Percentiles rank a stretch among this genome's conserved stretches.
Conservation (phyloP, 2,329 filamentous ascomycete species). For the Mariannaea sp. region DNA sequence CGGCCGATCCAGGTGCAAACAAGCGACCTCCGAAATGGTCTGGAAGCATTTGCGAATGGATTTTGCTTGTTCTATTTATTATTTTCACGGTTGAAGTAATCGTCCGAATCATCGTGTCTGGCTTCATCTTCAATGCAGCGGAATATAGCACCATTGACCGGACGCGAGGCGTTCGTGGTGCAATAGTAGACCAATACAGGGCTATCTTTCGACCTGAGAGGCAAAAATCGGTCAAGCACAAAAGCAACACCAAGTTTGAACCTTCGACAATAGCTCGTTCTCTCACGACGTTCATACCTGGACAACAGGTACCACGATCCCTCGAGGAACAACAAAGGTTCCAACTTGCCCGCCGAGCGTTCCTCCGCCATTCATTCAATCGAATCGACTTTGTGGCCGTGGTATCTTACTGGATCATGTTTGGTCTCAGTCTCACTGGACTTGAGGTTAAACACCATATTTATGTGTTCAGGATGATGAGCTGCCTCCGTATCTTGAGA, state of each 20-base stretch:
- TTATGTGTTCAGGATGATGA: conserved; percentile 95
- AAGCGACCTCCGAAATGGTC: conserved; percentile 70
- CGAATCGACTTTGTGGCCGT: conserved; percentile 93
- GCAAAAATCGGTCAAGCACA: conserved; percentile 66
- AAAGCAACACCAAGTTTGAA: conserved; percentile 51
- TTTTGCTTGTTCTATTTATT: conserved; percentile 79
- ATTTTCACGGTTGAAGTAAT: conserved; percentile 88
- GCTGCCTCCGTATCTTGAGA: conserved; percentile 88
- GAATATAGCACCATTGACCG: conserved; percentile 93
- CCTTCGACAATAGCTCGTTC: conserved; percentile 74
- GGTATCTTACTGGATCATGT: conserved; percentile 92
- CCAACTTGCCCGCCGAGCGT: conserved; percentile 87
- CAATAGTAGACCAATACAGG: conserved; percentile 75
- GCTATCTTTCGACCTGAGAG: conserved; percentile 82
- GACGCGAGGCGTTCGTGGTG: conserved; percentile 72
- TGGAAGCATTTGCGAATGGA: conserved; percentile 72
- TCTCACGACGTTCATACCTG: conserved; percentile 78
- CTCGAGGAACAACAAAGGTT: conserved; percentile 79
- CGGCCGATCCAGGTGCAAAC: conserved; percentile 62
- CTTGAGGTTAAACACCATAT: conserved; percentile 73
- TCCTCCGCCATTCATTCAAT: conserved; percentile 94
- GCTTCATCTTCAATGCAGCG: conserved; percentile 84
- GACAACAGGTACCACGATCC: conserved; percentile 62
- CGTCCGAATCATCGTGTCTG: conserved; percentile 87
- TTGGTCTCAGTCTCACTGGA: conserved; percentile 71